These are phyloP conservation scores for Chlorencoelia australis DNA, from an alignment of 2,329 filamentous ascomycete genomes.

Conservation along the genomic window DNA sequence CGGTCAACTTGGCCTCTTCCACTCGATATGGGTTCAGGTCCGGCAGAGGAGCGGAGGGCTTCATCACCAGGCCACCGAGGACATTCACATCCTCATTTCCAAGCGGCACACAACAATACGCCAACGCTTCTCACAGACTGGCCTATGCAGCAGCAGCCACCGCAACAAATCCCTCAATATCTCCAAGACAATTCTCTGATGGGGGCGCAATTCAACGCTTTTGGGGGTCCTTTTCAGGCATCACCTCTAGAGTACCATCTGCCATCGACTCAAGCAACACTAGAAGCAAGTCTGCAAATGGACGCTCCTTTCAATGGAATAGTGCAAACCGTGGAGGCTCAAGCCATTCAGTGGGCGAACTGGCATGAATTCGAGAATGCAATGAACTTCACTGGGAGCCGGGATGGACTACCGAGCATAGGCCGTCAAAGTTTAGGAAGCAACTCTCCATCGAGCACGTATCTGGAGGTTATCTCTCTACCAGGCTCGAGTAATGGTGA, in stretches of 20 bases:
- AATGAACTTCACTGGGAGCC: slow-evolving; percentile 40
- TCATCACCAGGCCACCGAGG: slow-evolving; percentile 34
- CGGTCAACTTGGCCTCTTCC: slow-evolving; percentile 27
- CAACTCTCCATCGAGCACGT: slow-evolving; percentile 68
- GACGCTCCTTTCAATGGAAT: slow-evolving; percentile 53
- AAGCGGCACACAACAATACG: slow-evolving; percentile 38
- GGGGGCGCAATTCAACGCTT: slow-evolving; percentile 25
- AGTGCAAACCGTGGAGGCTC: slow-evolving; percentile 47
- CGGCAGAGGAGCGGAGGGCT: slow-evolving; percentile 24
- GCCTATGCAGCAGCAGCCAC: slow-evolving; percentile 36
- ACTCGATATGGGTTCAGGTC: slow-evolving; percentile 25
- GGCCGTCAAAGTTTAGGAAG: slow-evolving; percentile 40
- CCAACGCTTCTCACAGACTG: slow-evolving; percentile 46
- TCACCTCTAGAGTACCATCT: slow-evolving; percentile 29
- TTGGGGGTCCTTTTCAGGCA: slow-evolving; percentile 23
- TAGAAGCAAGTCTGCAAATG: slow-evolving; percentile 49
- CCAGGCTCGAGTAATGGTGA: slow-evolving; percentile 72
- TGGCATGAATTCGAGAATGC: slow-evolving; percentile 74
- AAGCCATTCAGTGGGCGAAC: slow-evolving; percentile 55
- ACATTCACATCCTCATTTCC: slow-evolving; percentile 29
- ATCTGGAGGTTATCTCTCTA: slow-evolving; percentile 77
- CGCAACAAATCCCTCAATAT: slow-evolving; percentile 26
- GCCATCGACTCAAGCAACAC: slow-evolving; percentile 48
- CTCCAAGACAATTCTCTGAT: slow-evolving; percentile 26
- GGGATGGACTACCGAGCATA: slow-evolving; percentile 36